These are phyloP conservation scores for Pistacia vera DNA, from an alignment of 345 rosid genomes.

Conservation along the genomic window DNA sequence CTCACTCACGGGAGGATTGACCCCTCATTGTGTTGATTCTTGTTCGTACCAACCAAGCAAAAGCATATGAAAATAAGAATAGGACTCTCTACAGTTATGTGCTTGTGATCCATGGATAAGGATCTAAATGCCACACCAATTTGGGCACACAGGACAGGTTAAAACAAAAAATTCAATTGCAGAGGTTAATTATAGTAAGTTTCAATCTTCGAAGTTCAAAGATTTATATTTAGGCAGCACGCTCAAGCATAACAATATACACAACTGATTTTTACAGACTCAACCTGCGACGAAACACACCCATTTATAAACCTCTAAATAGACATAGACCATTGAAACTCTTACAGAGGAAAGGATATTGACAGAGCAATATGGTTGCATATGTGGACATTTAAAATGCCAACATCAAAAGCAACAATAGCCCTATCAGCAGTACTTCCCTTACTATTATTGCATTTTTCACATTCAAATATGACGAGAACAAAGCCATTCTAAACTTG, in stretches of 20 bases:
- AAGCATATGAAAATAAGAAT: neutral
- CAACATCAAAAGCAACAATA: neutral
- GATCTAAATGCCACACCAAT: neutral
- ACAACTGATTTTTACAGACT: neutral
- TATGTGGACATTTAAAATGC: neutral
- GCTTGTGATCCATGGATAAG: neutral
- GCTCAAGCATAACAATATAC: conserved; percentile 11
- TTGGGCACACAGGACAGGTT: neutral
- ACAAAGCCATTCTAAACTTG: conserved; percentile 7
- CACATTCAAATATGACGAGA: neutral
- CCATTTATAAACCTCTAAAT: neutral
- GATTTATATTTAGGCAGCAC: neutral
- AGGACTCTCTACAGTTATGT: neutral
- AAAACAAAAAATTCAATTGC: no score
- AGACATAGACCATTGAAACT: neutral
- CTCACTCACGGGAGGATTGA: neutral
- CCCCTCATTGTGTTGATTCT: neutral
- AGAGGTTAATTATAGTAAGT: no score
- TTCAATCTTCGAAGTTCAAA: neutral
- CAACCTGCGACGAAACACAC: neutral
- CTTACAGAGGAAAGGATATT: neutral
- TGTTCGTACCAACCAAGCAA: conserved; percentile 15
- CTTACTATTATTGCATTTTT: conserved; percentile 18
- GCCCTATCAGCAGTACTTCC: conserved; percentile 8
- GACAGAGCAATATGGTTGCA: conserved; percentile 7